Evolutionary conservation across 768 basidiomycete genomes (phyloP).

Genomic region (Pleurotus platypus): DNA sequence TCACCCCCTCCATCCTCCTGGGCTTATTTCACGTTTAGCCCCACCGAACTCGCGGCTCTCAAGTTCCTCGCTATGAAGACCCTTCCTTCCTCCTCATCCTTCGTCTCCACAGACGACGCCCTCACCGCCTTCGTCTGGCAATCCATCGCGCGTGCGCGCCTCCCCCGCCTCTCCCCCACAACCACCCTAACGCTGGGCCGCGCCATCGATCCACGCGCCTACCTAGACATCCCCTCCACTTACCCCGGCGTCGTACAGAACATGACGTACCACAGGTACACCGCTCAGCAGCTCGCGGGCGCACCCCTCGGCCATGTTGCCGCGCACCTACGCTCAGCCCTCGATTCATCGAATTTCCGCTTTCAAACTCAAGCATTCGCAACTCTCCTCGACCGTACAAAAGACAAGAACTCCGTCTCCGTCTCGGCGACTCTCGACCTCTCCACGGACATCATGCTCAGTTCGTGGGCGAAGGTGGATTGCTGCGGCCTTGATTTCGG

Average conservation of each 20-base stretch:
- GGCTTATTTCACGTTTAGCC: slow-evolving; percentile 16
- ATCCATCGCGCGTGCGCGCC: slow-evolving; percentile 19
- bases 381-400: slow-evolving; percentile 12
- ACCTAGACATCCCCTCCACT: slow-evolving; percentile 15
- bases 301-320: slow-evolving; percentile 19
- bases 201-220: slow-evolving; percentile 22
- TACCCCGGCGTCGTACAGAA: slow-evolving; percentile 24
- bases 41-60: slow-evolving; percentile 13
- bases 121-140: slow-evolving; percentile 25
- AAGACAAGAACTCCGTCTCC: slow-evolving; percentile 12
- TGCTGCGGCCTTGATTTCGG: slow-evolving; percentile 20
- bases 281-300: slow-evolving; percentile 12
- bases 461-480: slow-evolving; percentile 23
- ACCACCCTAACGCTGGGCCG: slow-evolving; percentile 16
- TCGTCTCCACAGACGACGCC: slow-evolving; percentile 24
- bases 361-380: slow-evolving; percentile 18
- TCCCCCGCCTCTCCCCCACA: slow-evolving; percentile 15
- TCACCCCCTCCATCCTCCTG: slow-evolving; percentile 10
- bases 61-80: slow-evolving; percentile 17
- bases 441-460: slow-evolving; percentile 21
- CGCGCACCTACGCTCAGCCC: slow-evolving; percentile 17
- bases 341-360: slow-evolving; percentile 17
- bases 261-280: slow-evolving; percentile 18
- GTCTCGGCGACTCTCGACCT: slow-evolving; percentile 16
- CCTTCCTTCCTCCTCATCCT: slow-evolving; percentile 10